phyloP scores from a whole-genome alignment of 805 yeast genomes.

The Jamesozyma piceae region DNA sequence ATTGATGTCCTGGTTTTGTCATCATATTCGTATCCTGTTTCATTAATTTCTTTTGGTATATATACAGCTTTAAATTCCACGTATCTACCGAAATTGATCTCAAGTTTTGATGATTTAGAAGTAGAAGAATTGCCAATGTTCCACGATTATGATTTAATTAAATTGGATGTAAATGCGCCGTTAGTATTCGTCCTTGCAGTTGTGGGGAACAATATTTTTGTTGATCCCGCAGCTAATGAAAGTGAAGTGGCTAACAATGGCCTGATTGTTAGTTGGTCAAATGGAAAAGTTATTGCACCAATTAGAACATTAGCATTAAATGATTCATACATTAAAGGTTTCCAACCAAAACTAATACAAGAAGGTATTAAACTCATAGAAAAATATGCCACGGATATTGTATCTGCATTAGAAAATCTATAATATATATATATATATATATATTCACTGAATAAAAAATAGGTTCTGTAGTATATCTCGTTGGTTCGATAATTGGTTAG shows the following conservation, averaged over 20 bases:
- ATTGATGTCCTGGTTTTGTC: slow-evolving; percentile 76
- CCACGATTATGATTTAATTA: slow-evolving; percentile 73
- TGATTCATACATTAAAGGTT: slow-evolving; percentile 42
- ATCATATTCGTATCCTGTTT: slow-evolving; percentile 70
- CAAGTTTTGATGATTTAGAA: slow-evolving; percentile 54
- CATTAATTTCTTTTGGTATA: slow-evolving; percentile 67
- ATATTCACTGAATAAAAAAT: background rate
- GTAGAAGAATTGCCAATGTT: slow-evolving; percentile 86
- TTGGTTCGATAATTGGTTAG: too few species aligned
- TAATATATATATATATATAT: slow-evolving; percentile 4
- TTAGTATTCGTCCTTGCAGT: slow-evolving; percentile 67
- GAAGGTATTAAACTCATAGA: slow-evolving; percentile 51
- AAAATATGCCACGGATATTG: slow-evolving; percentile 53
- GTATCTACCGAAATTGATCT: slow-evolving; percentile 58
- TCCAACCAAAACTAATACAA: slow-evolving; percentile 38
- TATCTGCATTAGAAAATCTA: slow-evolving; percentile 42
- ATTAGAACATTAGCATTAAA: slow-evolving; percentile 59
- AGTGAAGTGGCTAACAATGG: slow-evolving; percentile 85
- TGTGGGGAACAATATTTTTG: slow-evolving; percentile 52
- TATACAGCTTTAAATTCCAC: slow-evolving; percentile 78
- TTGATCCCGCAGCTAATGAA: slow-evolving; percentile 87
- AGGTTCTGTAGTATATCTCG: background rate
- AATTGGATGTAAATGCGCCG: slow-evolving; percentile 49
- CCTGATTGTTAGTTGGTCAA: slow-evolving; percentile 59
- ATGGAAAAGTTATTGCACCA: slow-evolving; percentile 64